Conservation (phyloP, 805 yeast genomes). For the Saccharomycopsis fodiens region DNA sequence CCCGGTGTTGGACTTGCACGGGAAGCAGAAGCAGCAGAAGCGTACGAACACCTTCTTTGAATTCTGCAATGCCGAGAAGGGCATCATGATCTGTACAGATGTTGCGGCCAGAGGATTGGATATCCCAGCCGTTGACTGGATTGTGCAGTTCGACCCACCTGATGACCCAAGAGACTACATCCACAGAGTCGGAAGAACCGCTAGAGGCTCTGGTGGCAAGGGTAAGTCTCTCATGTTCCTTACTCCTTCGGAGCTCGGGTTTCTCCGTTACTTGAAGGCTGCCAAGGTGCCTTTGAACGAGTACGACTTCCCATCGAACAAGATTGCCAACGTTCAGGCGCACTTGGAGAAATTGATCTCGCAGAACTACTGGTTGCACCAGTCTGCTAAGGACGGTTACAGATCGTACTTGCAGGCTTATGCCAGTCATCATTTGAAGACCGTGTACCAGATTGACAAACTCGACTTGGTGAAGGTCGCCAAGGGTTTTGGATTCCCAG, state of each 20-base stretch:
- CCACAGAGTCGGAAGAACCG: conserved; percentile 98
- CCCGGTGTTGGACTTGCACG: conserved; percentile 94
- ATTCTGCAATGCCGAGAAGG: conserved; percentile 94
- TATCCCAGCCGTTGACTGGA: conserved; percentile 99
- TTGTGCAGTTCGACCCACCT: conserved; percentile 97
- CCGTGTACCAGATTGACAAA: conserved; percentile 94
- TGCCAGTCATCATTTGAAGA: conserved; percentile 91
- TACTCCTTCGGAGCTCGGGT: conserved; percentile 90
- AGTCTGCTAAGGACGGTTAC: conserved; percentile 95
- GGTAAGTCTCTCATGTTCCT: conserved; percentile 95
- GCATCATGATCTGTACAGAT: conserved; percentile 90
- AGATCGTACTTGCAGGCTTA: conserved; percentile 95
- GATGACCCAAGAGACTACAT: conserved; percentile 99
- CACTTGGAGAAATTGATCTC: conserved; percentile 87
- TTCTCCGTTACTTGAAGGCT: conserved; percentile 86
- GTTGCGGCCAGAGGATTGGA: conserved; percentile 99
- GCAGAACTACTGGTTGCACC: conserved; percentile 90
- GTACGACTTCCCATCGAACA: conserved; percentile 89
- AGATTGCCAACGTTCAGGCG: conserved; percentile 93
- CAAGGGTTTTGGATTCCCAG: conserved; percentile 86
- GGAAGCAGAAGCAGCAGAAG: conserved; percentile 97
- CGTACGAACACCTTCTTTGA: conserved; percentile 97
- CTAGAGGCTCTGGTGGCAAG: conserved; percentile 83
- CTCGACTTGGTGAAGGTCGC: conserved; percentile 93
- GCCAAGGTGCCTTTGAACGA: conserved; percentile 97